phyloP scores from a whole-genome alignment of 2,329 filamentous ascomycete genomes.

The Diplodia intermedia region DNA sequence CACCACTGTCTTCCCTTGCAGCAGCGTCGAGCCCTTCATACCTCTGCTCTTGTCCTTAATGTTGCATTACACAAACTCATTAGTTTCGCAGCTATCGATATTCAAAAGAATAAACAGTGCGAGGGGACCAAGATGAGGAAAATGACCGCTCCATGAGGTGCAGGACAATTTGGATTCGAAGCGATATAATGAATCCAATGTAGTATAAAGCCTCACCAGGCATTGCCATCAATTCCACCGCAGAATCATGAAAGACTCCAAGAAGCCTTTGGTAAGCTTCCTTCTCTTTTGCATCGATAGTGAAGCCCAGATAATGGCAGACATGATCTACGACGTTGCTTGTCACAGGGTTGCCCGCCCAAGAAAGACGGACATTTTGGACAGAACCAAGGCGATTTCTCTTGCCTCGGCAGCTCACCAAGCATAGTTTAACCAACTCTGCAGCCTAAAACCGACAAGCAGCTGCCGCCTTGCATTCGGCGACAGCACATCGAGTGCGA shows the following conservation, averaged over 20 bases:
- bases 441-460: constrained; percentile 16
- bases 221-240: constrained; percentile 48
- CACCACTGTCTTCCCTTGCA: constrained; percentile 47
- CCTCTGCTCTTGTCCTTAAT: constrained; percentile 42
- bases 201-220: constrained; percentile 35
- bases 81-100: not conserved
- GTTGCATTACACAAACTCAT: constrained; percentile 37
- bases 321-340: constrained; percentile 43
- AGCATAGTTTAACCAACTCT: constrained; percentile 4
- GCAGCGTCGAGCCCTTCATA: constrained; percentile 37
- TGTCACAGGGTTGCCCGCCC: constrained; percentile 46
- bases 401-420: not conserved
- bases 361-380: constrained; percentile 49
- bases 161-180: not conserved
- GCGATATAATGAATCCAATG: not conserved
- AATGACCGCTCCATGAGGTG: not conserved
- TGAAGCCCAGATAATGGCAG: constrained; percentile 45
- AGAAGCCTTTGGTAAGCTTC: constrained; percentile 49
- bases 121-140: not conserved
- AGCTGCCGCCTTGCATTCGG: not conserved
- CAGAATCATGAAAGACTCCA: constrained; percentile 50
- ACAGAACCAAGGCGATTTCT: no score
- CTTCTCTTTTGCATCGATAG: constrained; percentile 45
- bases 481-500: not conserved
- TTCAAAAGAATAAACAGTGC: not conserved